These are phyloP conservation scores for Colletotrichum horii DNA, from an alignment of 2,329 filamentous ascomycete genomes.

Conservation along the genomic window DNA sequence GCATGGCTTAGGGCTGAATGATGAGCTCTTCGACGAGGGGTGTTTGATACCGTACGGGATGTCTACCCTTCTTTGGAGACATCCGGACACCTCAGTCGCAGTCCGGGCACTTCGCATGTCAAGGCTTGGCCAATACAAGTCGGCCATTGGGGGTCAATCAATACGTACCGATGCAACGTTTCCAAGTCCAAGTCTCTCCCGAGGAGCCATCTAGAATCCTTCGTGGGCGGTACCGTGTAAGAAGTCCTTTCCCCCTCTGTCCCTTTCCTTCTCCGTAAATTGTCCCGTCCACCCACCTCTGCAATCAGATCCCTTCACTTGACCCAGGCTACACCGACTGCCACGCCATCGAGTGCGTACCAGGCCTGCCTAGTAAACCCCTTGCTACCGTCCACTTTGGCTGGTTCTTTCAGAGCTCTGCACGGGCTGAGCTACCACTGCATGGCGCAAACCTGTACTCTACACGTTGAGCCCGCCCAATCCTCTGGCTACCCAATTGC, in stretches of 20 bases:
- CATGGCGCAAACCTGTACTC: not conserved
- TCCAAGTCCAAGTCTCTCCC: not conserved
- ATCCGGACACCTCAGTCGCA: not conserved
- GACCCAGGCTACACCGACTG: too few species aligned
- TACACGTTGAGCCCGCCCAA: not conserved
- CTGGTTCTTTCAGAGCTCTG: not conserved
- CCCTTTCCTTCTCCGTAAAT: not conserved
- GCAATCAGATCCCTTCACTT: not conserved
- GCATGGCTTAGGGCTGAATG: too few species aligned
- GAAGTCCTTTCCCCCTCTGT: too few species aligned
- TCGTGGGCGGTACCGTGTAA: not conserved
- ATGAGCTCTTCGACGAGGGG: too few species aligned
- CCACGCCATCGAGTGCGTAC: too few species aligned
- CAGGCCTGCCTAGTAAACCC: too few species aligned
- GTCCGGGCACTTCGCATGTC: not conserved
- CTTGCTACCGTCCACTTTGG: not conserved
- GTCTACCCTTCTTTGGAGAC: not conserved
- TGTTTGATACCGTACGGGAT: not conserved
- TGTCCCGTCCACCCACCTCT: not conserved
- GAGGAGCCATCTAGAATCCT: constrained; percentile 4
- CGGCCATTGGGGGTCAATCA: not conserved
- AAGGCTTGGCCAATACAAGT: not conserved
- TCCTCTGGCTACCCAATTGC: not conserved
- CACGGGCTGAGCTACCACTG: not conserved
- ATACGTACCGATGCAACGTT: constrained; percentile 6